These are phyloP conservation scores for Colletotrichum echinochloae DNA, from an alignment of 2,329 filamentous ascomycete genomes.

Conservation along the genomic window DNA sequence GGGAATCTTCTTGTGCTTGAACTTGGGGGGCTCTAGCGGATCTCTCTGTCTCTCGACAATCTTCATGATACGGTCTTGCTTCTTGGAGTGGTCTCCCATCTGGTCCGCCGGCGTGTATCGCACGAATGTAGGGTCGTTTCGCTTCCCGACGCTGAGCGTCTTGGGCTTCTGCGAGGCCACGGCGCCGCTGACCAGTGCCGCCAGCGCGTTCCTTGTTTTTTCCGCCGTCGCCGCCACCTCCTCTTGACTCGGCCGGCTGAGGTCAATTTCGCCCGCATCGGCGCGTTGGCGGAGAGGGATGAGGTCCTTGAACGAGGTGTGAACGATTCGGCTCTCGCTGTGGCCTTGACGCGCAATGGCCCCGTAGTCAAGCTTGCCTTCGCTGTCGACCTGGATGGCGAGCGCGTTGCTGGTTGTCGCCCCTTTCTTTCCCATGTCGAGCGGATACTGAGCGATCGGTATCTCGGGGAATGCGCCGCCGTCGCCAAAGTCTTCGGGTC, in stretches of 20 bases:
- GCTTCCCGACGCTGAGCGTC: slow-evolving; percentile 84
- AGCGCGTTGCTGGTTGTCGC: slow-evolving; percentile 84
- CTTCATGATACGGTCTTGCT: slow-evolving; percentile 97
- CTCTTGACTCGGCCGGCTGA: slow-evolving; percentile 86
- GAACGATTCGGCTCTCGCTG: slow-evolving; percentile 83
- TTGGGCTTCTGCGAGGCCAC: slow-evolving; percentile 95
- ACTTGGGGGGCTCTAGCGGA: slow-evolving; percentile 97
- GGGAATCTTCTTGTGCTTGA: slow-evolving; percentile 99
- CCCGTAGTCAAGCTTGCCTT: slow-evolving; percentile 96
- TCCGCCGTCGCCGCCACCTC: slow-evolving; percentile 87
- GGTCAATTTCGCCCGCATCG: slow-evolving; percentile 89
- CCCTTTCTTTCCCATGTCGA: slow-evolving; percentile 91
- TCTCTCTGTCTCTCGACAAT: slow-evolving; percentile 95
- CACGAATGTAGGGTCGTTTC: slow-evolving; percentile 91
- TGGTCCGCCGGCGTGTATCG: slow-evolving; percentile 96
- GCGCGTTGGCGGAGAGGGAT: slow-evolving; percentile 94
- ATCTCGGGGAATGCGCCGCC: slow-evolving; percentile 97
- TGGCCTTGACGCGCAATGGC: slow-evolving; percentile 94
- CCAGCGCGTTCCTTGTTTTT: slow-evolving; percentile 87
- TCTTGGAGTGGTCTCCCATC: slow-evolving; percentile 89
- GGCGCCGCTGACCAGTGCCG: slow-evolving; percentile 84
- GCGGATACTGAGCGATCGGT: slow-evolving; percentile 91
- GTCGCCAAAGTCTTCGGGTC: slow-evolving; percentile 92
- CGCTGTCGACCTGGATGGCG: slow-evolving; percentile 88
- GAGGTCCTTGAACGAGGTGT: slow-evolving; percentile 95